Evolutionary conservation across 2,329 filamentous ascomycete species (phyloP), one percentile per base, ranked within the genome.

Genomic region (Cercospora zeae-maydis): DNA sequence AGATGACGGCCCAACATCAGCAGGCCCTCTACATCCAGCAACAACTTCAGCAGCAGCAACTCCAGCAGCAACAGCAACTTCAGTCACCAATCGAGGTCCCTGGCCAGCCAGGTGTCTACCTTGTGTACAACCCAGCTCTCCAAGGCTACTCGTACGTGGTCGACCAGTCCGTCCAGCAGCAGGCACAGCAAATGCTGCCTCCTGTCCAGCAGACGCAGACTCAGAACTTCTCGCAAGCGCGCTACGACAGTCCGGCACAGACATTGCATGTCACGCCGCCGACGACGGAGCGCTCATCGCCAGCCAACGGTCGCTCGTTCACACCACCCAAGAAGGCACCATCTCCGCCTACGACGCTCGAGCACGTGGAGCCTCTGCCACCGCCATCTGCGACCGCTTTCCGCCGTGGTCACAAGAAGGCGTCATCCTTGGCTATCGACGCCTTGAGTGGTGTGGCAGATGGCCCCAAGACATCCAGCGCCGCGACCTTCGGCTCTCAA

Each of bases 371-470:
- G 69, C 91, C 92, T 42, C 85, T 96, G 58, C 92, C 92, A 58
- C 92, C 92, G 30, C 91, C 92, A 63, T 96, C 92, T 60, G 91
- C 90, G 68, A 95, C 93, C 72, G 92, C 92, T 49, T 96, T 96
- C 83, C 93, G 93, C 66, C 91, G 92, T 63, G 90, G 91, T 61
- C 93, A 98, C 79, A 95, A 96, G 83, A 97, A 97, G 84, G 86
- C 76, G 27, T 86, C 87, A 21, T 96, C 93, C 4, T 83, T 93
- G 59, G 82, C 83, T 58, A 80, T 86, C 64, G 80, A 81, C 58
- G 74, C 88, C 37, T 80, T 80, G 57, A 83, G 83, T 56, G 84
- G 84, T 66, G 86, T 85, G 70, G 76, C 77, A 33, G 78, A 81
- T 39, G 90, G 84, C 0, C 91, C 91, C 62, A 95, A 92, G 81